Evolutionary conservation across 495 filamentous ascomycete genomes (phyloP).

Genomic region (Penicillium riverlandense): DNA sequence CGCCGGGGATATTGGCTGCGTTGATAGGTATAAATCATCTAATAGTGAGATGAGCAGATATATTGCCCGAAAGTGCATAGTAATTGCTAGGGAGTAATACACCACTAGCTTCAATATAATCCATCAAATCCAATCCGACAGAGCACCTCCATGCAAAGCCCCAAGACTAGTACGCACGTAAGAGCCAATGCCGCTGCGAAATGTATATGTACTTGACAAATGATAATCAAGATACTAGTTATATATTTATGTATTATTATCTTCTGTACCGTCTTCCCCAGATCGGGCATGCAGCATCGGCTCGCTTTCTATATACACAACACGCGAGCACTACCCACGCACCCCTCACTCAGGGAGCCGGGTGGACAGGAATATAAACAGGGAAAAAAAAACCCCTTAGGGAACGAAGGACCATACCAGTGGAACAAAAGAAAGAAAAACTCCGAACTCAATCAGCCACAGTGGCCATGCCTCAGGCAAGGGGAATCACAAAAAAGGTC

Average conservation of each 20-base stretch:
- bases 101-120: neutral
- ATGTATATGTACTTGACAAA: too few species aligned
- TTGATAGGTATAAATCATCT: conserved; percentile 1
- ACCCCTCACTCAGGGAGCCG: neutral
- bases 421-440: conserved; percentile 1
- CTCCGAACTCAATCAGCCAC: conserved; percentile 1
- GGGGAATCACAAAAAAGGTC: conserved; percentile 10
- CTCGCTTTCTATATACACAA: too few species aligned
- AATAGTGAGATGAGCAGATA: too few species aligned
- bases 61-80: neutral
- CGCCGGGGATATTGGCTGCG: conserved; percentile 33
- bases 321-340: too few species aligned
- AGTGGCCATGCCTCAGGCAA: neutral
- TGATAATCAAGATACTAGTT: too few species aligned
- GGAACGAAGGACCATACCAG: too few species aligned
- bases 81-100: neutral
- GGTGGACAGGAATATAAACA: neutral
- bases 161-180: too few species aligned
- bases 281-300: too few species aligned
- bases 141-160: too few species aligned
- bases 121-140: too few species aligned
- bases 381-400: too few species aligned
- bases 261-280: neutral
- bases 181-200: too few species aligned
- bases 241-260: neutral